phyloP scores from a whole-genome alignment of 179 eudicot species.

The Dionaea muscipula region DNA sequence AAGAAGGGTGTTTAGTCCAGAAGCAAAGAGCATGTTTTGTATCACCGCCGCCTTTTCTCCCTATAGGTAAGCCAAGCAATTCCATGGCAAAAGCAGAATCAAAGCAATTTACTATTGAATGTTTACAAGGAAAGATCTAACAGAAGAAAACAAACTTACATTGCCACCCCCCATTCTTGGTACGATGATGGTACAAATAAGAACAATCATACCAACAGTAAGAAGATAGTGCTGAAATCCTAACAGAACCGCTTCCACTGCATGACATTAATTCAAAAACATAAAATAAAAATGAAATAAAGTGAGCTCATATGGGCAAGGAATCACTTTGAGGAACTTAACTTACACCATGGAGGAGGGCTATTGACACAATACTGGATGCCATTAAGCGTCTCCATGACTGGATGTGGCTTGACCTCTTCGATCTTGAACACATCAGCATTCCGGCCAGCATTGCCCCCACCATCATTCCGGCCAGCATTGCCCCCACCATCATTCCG shows the following conservation, averaged over 20 bases:
- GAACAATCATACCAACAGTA: slow-evolving; percentile 42
- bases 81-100: too few species aligned
- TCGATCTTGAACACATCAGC: slow-evolving; percentile 13
- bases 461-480: not conserved
- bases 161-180: slow-evolving; percentile 74
- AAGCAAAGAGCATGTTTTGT: slow-evolving; percentile 57
- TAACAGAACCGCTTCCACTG: slow-evolving; percentile 42
- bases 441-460: not conserved
- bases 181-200: slow-evolving; percentile 40
- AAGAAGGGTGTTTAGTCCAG: slow-evolving; percentile 54
- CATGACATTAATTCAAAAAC: not conserved
- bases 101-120: too few species aligned
- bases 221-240: slow-evolving; percentile 70
- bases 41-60: slow-evolving; percentile 56
- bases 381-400: slow-evolving; percentile 56
- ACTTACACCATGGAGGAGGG: slow-evolving; percentile 58
- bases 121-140: too few species aligned
- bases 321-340: too few species aligned
- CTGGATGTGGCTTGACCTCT: slow-evolving; percentile 55
- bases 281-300: not conserved
- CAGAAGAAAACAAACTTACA: too few species aligned
- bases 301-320: not conserved
- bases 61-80: too few species aligned
- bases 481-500: slow-evolving; percentile 2
- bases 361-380: slow-evolving; percentile 59